phyloP scores from a whole-genome alignment of 1,139 yeast species.

The Hemisphaericaspora xylanilytica region DNA sequence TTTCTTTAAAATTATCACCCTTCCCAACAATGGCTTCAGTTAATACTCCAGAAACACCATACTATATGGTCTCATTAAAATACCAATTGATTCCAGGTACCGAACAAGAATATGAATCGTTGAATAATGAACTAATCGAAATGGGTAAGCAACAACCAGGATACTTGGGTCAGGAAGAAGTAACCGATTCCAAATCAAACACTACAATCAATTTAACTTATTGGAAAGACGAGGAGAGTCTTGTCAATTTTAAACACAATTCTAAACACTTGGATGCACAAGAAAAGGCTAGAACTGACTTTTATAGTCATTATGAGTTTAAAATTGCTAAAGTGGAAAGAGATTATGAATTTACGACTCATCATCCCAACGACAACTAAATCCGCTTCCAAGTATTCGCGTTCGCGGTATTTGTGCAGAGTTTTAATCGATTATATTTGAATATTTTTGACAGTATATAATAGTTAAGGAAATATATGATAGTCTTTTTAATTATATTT shows the following conservation, averaged over 20 bases:
- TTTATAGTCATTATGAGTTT: conserved; percentile 14
- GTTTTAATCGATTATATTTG: no score
- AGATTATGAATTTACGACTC: conserved; percentile 11
- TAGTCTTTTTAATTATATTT: no score
- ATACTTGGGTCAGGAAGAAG: conserved; percentile 18
- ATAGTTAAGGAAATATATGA: no score
- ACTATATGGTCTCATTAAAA: conserved; percentile 18
- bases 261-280: conserved; percentile 17
- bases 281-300: conserved; percentile 12
- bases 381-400: neutral
- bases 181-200: conserved; percentile 11
- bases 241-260: conserved; percentile 15
- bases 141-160: conserved; percentile 16
- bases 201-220: conserved; percentile 19
- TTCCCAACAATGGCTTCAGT: conserved; percentile 3
- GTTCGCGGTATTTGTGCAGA: neutral
- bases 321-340: conserved; percentile 17
- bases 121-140: conserved; percentile 12
- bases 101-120: conserved; percentile 9
- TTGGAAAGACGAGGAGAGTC: conserved; percentile 16
- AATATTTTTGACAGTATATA: no score
- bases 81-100: conserved; percentile 8
- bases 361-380: neutral
- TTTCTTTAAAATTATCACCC: neutral
- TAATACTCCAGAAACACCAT: conserved; percentile 14